Evolutionary conservation across 2,329 filamentous ascomycete genomes (phyloP).

Genomic region (Cladophialophora exuberans): DNA sequence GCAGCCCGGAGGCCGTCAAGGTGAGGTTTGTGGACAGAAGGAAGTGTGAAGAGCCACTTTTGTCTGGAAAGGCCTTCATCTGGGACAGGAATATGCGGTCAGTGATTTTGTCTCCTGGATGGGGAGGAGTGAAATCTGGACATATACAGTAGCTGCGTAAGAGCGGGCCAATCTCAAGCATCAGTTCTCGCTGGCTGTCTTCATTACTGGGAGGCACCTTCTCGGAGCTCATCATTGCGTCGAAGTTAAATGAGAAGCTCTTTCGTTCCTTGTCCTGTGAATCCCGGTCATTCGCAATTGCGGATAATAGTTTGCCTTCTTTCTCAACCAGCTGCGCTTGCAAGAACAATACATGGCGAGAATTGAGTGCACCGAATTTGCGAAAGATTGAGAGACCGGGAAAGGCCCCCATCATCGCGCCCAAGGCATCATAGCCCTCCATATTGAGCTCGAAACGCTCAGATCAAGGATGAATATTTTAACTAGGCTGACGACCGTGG

Average conservation of each 20-base stretch:
- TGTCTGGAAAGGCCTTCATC: too few relatives aligned
- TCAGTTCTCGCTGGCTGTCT: not conserved
- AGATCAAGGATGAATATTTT: too few relatives aligned
- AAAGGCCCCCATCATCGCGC: conserved; percentile 12
- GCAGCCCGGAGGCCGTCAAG: conserved; percentile 1
- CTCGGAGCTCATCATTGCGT: conserved; percentile 3
- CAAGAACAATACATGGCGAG: conserved; percentile 18
- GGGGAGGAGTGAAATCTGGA: not conserved
- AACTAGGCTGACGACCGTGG: too few relatives aligned
- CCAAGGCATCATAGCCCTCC: conserved; percentile 25
- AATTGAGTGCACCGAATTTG: conserved; percentile 18
- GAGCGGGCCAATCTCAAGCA: conserved; percentile 1
- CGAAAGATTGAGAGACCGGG: conserved; percentile 23
- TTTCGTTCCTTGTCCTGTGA: not conserved
- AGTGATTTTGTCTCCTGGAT: not conserved
- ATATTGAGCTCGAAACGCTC: too few relatives aligned
- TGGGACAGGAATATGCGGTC: too few relatives aligned
- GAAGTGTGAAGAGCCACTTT: conserved; percentile 5
- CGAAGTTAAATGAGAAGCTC: conserved; percentile 3
- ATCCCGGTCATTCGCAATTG: not conserved
- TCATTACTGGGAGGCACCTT: not conserved
- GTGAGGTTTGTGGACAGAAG: conserved; percentile 4
- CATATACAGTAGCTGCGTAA: not conserved
- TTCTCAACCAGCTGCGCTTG: conserved; percentile 23
- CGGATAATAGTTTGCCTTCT: conserved; percentile 1